Conservation (phyloP, 169 alveolate species). For the Babesia sp. region DNA sequence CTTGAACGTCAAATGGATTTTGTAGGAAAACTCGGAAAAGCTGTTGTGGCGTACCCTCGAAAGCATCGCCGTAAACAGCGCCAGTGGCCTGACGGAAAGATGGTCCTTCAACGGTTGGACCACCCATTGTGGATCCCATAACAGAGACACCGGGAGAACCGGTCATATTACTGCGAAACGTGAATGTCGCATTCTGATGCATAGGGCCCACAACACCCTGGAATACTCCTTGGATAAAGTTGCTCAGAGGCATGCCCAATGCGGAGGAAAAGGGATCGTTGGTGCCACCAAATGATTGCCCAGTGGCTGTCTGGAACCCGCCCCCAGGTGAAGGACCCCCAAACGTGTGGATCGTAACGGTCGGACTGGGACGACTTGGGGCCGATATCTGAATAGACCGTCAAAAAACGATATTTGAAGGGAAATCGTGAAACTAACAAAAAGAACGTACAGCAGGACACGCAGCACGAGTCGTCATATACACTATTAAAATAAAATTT, state of each 20-base stretch:
- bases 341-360: not conserved
- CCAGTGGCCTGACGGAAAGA: not conserved
- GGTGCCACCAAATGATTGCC: not conserved
- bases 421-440: too few relatives aligned
- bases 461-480: too few relatives aligned
- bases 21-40: slow-evolving; percentile 13
- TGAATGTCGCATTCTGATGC: not conserved
- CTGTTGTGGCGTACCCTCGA: slow-evolving; percentile 10
- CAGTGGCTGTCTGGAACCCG: not conserved
- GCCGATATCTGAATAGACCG: slow-evolving; percentile 2
- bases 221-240: slow-evolving; percentile 34
- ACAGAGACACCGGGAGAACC: not conserved
- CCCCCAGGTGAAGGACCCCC: not conserved
- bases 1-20: slow-evolving; percentile 66
- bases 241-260: slow-evolving; percentile 52
- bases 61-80: not conserved
- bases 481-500: too few relatives aligned
- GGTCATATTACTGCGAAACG: not conserved
- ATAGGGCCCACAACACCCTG: slow-evolving; percentile 23
- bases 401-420: too few relatives aligned
- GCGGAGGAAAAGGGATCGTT: slow-evolving; percentile 41
- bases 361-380: not conserved
- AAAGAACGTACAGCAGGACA: too few relatives aligned
- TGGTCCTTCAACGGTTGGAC: not conserved
- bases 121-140: not conserved